Percentiles rank a stretch among this genome's conserved stretches.
phyloP scores from a whole-genome alignment of 148 eudicot species.

The Rheum nobile region DNA sequence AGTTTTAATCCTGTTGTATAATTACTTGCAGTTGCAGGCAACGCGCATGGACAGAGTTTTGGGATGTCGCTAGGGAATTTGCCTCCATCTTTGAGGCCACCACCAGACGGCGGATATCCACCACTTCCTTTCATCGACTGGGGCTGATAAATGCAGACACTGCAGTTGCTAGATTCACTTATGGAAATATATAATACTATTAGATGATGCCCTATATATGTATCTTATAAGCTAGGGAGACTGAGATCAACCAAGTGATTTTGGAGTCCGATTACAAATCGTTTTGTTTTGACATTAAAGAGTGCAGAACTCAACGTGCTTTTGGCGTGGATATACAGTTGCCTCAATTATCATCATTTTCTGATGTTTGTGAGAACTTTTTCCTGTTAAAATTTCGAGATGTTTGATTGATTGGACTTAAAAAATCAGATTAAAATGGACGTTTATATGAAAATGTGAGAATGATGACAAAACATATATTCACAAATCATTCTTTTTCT shows the following conservation, averaged over 20 bases:
- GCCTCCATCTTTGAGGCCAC: constrained; percentile 87
- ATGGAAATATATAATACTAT: background rate
- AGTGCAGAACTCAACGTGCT: no score
- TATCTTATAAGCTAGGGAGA: background rate
- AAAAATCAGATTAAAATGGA: no score
- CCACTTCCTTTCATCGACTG: constrained; percentile 71
- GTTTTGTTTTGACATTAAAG: no score
- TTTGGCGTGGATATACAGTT: no score
- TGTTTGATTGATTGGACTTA: no score
- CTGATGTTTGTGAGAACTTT: no score
- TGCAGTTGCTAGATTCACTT: background rate
- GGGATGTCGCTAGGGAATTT: constrained; percentile 59
- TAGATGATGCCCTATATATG: background rate
- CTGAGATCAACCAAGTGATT: background rate
- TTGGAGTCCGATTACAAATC: no score
- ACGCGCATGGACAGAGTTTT: constrained; percentile 32
- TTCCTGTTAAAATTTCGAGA: no score
- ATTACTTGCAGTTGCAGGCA: constrained; percentile 28
- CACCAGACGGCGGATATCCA: constrained; percentile 83
- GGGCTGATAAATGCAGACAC: constrained; percentile 33
- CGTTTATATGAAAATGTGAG: no score
- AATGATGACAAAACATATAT: no score
- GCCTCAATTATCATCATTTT: no score
- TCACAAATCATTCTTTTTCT: no score
- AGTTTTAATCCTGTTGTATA: background rate